Evolutionary conservation across 2,329 filamentous ascomycete species (phyloP).

Genomic region (Ophiostoma pallidulum): DNA sequence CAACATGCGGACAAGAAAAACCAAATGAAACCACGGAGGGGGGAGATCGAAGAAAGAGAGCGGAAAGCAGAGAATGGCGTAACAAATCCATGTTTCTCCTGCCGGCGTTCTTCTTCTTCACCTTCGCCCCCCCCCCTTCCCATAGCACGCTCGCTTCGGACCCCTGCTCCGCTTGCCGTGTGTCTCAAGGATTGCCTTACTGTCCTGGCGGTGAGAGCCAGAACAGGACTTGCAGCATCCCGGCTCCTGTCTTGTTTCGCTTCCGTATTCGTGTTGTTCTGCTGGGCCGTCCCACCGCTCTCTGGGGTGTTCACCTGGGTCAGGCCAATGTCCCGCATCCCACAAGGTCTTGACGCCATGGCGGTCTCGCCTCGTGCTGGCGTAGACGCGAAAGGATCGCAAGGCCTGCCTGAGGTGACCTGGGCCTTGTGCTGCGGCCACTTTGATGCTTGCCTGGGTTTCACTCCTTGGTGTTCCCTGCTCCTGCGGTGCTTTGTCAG

Average conservation of each 20-base stretch:
- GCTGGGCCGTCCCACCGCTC: background rate
- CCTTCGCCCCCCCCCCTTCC: too few species aligned
- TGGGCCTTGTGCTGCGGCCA: background rate
- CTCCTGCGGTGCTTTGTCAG: background rate
- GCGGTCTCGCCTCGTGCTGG: too few species aligned
- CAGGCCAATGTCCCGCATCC: too few species aligned
- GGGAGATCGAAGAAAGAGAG: background rate
- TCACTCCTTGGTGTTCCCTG: background rate
- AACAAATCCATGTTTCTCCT: background rate
- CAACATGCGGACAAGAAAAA: background rate
- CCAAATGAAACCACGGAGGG: background rate
- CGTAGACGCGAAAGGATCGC: too few species aligned
- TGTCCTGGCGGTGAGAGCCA: conserved; percentile 2
- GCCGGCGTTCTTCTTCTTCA: background rate
- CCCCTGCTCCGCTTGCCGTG: background rate
- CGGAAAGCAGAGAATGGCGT: background rate
- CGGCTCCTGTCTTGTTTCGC: background rate
- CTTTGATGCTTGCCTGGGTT: background rate
- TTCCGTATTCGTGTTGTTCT: background rate
- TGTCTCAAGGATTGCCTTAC: background rate
- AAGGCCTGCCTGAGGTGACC: too few species aligned
- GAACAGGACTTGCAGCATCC: background rate
- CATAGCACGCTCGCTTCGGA: background rate
- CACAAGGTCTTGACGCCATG: too few species aligned
- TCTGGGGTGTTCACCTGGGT: too few species aligned